Evolutionary conservation across 148 eudicot genomes (phyloP).

Genomic region (Pouteria glomerata): DNA sequence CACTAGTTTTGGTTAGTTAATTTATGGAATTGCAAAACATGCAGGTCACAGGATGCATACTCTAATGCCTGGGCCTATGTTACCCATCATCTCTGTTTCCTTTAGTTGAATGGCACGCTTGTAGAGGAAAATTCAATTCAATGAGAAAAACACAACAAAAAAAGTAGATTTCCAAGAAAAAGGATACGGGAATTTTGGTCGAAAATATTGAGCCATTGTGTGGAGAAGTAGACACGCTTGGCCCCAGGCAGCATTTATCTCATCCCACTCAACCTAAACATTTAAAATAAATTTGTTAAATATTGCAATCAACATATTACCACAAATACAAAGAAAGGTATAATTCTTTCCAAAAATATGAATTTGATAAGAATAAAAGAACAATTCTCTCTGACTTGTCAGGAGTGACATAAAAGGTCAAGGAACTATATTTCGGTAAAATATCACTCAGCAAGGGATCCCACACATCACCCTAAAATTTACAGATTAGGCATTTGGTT

Average conservation of each 20-base stretch:
- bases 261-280: slow-evolving; percentile 97
- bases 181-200: slow-evolving; percentile 97
- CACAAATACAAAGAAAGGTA: neutral
- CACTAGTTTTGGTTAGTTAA: neutral
- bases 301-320: slow-evolving; percentile 3
- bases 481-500: neutral
- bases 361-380: neutral
- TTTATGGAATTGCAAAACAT: neutral
- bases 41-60: neutral
- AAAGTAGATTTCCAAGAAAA: slow-evolving; percentile 9
- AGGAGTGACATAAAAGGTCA: neutral
- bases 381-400: neutral
- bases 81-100: no score
- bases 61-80: neutral
- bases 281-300: slow-evolving; percentile 7
- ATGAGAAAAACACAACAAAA: neutral
- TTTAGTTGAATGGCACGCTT: neutral
- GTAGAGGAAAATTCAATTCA: neutral
- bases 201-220: slow-evolving; percentile 91
- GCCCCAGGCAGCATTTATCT: slow-evolving; percentile 99
- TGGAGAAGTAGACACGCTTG: slow-evolving; percentile 98
- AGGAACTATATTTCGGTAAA: neutral
- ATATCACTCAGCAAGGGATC: neutral
- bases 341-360: neutral
- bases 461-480: neutral